These are phyloP conservation scores for Pogostemon cablin DNA, from an alignment of 257 asterid genomes.

Conservation along the genomic window DNA sequence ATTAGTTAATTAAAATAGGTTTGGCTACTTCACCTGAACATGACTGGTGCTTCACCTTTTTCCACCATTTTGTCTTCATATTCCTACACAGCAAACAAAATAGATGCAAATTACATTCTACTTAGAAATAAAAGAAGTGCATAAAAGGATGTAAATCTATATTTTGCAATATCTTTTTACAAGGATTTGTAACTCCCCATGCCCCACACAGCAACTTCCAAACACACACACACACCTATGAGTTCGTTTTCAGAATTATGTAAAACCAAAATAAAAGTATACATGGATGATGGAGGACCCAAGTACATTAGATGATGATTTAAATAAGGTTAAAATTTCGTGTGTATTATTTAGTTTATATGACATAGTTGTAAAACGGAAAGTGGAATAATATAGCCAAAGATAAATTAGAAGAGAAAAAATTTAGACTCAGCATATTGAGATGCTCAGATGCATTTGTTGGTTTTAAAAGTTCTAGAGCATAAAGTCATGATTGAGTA, in stretches of 20 bases:
- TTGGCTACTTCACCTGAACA: slow-evolving; percentile 81
- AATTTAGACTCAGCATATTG: neutral
- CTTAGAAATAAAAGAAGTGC: slow-evolving; percentile 7
- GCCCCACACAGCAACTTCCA: neutral
- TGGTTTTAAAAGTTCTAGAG: neutral
- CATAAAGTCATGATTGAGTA: slow-evolving; percentile 1
- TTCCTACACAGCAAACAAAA: slow-evolving; percentile 56
- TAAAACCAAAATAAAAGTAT: neutral
- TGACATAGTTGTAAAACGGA: neutral
- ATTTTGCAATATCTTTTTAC: neutral
- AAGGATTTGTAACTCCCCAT: slow-evolving; percentile 22
- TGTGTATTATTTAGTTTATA: neutral
- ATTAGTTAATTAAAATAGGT: neutral
- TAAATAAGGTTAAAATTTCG: slow-evolving; percentile 8
- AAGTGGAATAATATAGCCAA: neutral
- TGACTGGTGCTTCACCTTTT: slow-evolving; percentile 96
- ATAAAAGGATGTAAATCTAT: slow-evolving; percentile 13
- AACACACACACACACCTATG: neutral
- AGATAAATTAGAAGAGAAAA: neutral
- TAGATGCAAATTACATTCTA: slow-evolving; percentile 28
- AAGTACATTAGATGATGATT: neutral
- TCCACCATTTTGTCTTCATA: slow-evolving; percentile 86
- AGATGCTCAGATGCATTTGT: neutral
- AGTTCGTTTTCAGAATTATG: neutral
- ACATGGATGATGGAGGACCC: neutral